Conservation (phyloP, 2,329 filamentous ascomycete genomes). For the Xylariaceae sp. region DNA sequence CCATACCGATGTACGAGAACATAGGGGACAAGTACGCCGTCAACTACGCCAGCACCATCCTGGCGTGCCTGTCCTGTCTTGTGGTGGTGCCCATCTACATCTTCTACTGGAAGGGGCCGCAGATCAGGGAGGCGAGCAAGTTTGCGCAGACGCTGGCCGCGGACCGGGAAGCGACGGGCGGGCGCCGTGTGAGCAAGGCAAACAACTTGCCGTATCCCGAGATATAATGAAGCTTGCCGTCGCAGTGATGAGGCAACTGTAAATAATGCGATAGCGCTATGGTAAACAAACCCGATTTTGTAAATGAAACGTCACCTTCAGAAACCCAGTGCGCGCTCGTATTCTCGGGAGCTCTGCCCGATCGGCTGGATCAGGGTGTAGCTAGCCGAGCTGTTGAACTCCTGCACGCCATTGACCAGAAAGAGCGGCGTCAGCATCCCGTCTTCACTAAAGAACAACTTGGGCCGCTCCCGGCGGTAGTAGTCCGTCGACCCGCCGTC, state of each 20-base stretch:
- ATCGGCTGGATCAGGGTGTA: constrained; percentile 39
- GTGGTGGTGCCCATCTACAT: constrained; percentile 49
- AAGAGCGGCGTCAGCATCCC: constrained; percentile 42
- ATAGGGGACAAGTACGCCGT: too few relatives aligned
- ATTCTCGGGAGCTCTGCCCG: constrained; percentile 13
- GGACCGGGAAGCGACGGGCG: not conserved
- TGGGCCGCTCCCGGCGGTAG: constrained; percentile 42
- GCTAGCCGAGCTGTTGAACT: constrained; percentile 28
- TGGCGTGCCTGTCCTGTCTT: constrained; percentile 43
- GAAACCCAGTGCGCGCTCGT: constrained; percentile 13
- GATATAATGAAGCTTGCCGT: too few relatives aligned
- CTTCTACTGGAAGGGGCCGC: constrained; percentile 51
- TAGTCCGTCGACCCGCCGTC: constrained; percentile 36
- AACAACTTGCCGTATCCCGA: too few relatives aligned
- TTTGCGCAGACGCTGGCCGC: constrained; percentile 34
- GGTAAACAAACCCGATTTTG: too few relatives aligned
- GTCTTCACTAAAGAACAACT: constrained; percentile 44
- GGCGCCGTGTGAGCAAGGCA: not conserved
- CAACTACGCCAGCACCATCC: constrained; percentile 44
- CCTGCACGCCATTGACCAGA: constrained; percentile 43
- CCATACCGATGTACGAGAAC: not conserved
- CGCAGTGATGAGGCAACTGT: too few relatives aligned
- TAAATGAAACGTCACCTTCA: not conserved
- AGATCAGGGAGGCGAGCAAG: constrained; percentile 41
- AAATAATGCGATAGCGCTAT: too few relatives aligned